Evolutionary conservation across 441 rosid species (phyloP).

Genomic region (Syzygium malaccense): DNA sequence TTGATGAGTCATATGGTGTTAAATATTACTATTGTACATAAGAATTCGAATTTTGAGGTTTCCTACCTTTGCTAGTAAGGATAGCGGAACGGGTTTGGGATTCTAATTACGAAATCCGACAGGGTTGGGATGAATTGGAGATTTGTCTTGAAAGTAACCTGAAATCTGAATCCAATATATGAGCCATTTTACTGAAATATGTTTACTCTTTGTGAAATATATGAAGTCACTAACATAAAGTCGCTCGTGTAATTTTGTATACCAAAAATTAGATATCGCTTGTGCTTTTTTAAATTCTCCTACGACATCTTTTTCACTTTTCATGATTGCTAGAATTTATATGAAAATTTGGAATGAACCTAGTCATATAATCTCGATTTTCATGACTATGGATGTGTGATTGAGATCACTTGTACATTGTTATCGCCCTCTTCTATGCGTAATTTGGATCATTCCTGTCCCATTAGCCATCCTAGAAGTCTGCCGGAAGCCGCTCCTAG

Average conservation of each 20-base stretch:
- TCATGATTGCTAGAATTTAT: no score
- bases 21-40: not conserved
- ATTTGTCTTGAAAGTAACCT: not conserved
- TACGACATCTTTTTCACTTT: no score
- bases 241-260: not conserved
- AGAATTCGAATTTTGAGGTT: not conserved
- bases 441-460: not conserved
- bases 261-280: not conserved
- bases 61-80: not conserved
- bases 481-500: rapidly evolving
- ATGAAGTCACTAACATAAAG: not conserved
- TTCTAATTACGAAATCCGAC: not conserved
- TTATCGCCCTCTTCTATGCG: no score
- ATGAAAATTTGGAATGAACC: no score
- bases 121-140: not conserved
- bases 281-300: no score
- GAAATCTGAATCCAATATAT: rapidly evolving
- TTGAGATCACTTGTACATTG: no score
- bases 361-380: no score
- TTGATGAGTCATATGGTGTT: not conserved
- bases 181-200: not conserved
- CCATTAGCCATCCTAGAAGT: not conserved
- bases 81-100: not conserved
- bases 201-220: not conserved
- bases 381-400: no score